Base-by-base conservation (phyloP, 2,329 filamentous ascomycete species). In the Xylaria sp. region DNA sequence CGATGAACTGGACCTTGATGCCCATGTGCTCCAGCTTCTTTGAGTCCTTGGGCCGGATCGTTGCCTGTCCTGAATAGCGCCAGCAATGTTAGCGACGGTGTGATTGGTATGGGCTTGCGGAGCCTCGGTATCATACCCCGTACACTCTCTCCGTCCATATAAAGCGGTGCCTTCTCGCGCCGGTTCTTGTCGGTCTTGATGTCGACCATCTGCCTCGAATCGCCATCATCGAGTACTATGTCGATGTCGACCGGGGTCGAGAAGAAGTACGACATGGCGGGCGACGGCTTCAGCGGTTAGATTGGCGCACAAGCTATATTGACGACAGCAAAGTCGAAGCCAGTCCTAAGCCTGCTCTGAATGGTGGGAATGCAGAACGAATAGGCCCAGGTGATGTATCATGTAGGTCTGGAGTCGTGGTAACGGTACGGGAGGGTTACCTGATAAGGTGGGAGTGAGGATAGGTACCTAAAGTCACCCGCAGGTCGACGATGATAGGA, bases 1-100 rank as follows among this genome's bases (percentile, higher is more conserved):
- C 94, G 70, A 99, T 97, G 79, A 99, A 99, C 75, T 99, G 94
- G 70, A 99, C 93, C 79, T 99, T 99, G 83, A 99, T 97, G 69
- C 94, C 94, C 9, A 92, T 97, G 76, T 99, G 94, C 77, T 99
- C 94, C 72, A 99, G 81, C 63, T 94, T 86, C 82, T 97, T 97
- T 73, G 94, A 94, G 81, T 99, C 94, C 78, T 99, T 99, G 54
- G 94, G 94, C 67, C 94, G 82, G 67, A 99, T 87, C 6, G 94
- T 99, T 63, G 99, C 92, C 89, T 89, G 70, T 93, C 94, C 80
- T 97, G 72, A 39, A 55, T 4, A 37, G n/a, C 37, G 13, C 16
- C 3, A 35, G 9, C 1, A 18, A 30, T 2, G 13, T 65, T 47
- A 62, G 55, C 30, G 19, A 54, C 11, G 8, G 16, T 39, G 30